Conservation (phyloP, 805 yeast species). For the Saccharomycopsis synnaedendra region DNA sequence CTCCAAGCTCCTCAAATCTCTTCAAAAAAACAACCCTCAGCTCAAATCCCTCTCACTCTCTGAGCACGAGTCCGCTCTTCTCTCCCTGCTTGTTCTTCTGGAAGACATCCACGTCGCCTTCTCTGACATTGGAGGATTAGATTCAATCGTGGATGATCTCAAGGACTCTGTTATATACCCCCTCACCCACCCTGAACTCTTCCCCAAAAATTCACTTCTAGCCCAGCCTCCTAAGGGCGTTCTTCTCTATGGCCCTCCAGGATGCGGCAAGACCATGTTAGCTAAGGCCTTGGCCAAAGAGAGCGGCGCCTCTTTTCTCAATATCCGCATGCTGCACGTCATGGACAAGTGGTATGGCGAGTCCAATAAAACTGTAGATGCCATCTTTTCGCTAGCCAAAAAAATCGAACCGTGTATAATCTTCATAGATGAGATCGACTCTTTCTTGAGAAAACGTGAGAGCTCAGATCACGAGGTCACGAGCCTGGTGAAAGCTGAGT, state of each 20-base stretch:
- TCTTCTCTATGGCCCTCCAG: slow-evolving; percentile 88
- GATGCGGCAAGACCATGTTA: slow-evolving; percentile 95
- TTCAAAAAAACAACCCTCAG: no score
- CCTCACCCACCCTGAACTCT: slow-evolving; percentile 62
- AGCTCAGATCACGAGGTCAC: slow-evolving; percentile 91
- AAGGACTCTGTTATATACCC: slow-evolving; percentile 87
- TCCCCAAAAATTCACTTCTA: slow-evolving; percentile 52
- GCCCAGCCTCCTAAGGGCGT: slow-evolving; percentile 94
- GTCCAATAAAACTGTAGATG: slow-evolving; percentile 86
- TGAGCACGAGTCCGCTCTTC: slow-evolving; percentile 3
- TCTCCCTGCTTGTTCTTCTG: slow-evolving; percentile 74
- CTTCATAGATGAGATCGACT: slow-evolving; percentile 93
- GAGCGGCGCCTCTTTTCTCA: slow-evolving; percentile 83
- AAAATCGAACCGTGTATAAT: slow-evolving; percentile 91
- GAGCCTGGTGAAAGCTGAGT: slow-evolving; percentile 88
- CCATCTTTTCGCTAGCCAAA: slow-evolving; percentile 78
- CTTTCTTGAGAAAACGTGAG: slow-evolving; percentile 78
- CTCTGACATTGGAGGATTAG: slow-evolving; percentile 83
- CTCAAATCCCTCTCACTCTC: no score
- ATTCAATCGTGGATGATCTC: slow-evolving; percentile 69
- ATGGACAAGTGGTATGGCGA: slow-evolving; percentile 99
- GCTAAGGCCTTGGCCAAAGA: slow-evolving; percentile 93
- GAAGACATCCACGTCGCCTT: slow-evolving; percentile 70
- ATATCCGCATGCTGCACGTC: slow-evolving; percentile 83
- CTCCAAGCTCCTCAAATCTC: no score